phyloP scores from a whole-genome alignment of 106 monocot species.

The Alisma plantagoaquatica region DNA sequence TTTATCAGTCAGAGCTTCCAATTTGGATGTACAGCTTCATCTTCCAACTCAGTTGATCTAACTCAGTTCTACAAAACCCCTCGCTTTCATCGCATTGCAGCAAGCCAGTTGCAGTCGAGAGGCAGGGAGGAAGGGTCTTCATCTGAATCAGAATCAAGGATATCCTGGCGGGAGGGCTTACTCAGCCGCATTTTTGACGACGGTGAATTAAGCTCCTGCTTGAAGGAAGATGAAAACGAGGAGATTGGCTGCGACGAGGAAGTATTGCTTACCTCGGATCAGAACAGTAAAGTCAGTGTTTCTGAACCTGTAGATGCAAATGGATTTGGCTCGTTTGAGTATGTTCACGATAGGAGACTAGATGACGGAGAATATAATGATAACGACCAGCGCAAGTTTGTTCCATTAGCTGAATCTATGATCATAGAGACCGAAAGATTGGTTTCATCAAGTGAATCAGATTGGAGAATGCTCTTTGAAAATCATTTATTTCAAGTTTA shows the following conservation, averaged over 20 bases:
- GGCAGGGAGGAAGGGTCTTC: conserved; percentile 5
- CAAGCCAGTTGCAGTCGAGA: neutral
- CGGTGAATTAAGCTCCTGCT: conserved; percentile 38
- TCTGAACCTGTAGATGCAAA: conserved; percentile 2
- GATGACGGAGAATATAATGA: conserved; percentile 5
- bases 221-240: conserved; percentile 40
- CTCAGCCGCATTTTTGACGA: conserved; percentile 69
- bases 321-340: conserved; percentile 51
- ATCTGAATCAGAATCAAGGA: conserved; percentile 21
- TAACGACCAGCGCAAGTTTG: neutral
- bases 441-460: conserved; percentile 58
- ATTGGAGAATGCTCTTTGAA: conserved; percentile 71
- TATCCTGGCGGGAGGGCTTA: conserved; percentile 89
- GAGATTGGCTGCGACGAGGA: conserved; percentile 8
- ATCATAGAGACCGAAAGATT: conserved; percentile 35
- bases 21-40: conserved; percentile 25
- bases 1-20: conserved; percentile 35
- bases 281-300: conserved; percentile 8
- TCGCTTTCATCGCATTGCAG: neutral
- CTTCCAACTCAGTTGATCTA: conserved; percentile 49
- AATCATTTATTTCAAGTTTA: conserved; percentile 72
- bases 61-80: conserved; percentile 28
- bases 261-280: conserved; percentile 2
- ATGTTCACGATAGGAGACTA: neutral
- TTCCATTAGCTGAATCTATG: conserved; percentile 44